Evolutionary conservation across 805 yeast species (phyloP), one percentile per base, ranked within the genome.

Genomic region (Suhomyces pyralidae): DNA sequence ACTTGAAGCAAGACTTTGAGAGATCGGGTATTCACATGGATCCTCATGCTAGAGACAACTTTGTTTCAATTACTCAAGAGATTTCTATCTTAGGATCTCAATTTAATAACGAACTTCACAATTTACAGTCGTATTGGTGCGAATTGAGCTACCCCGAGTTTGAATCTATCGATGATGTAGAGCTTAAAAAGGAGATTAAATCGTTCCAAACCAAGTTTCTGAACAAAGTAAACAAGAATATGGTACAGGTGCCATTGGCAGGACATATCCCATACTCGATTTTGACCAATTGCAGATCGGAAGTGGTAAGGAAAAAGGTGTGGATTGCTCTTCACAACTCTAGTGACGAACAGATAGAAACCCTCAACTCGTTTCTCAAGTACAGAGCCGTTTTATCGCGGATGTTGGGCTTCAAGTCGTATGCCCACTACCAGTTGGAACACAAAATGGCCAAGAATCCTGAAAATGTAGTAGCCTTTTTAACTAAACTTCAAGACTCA

Each of bases 361-460:
- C 81, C 5, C 71, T 94, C 50, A 82, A 82, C 46, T 73, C 73
- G 30, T 73, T 94, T 57, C 66, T 93, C 32, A 77, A 78, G 50
- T 79, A 83, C 55, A 75, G 99, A 52, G 87, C 87, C 2, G 71
- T 82, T 1, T 69, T 94, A 34, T 91, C 98, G 0, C 76, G 77
- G 45, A 74, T 90, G 69, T 75, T 93, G 73, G 93, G 96, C 0
- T 81, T 82, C 62, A 59, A 70, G 20, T 83, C 87, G 34, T 94
- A 75, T 69, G 83, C 93, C 0, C 85, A 86, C 40, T 92, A 94
- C 64, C 96, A 90, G 63, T 71, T 94, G 32, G 83, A 82, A 55
- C 96, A 90, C 55, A 94, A 94, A 66, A 89, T 94, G 96, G 96
- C 96, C 7, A 84, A 84, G 55, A 78, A 70, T 8, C 96, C 97